A percentile compares a stretch with the other conserved stretches of the same genome.
Conservation (phyloP, 2,329 filamentous ascomycete species). For the Talaromyces piceae region DNA sequence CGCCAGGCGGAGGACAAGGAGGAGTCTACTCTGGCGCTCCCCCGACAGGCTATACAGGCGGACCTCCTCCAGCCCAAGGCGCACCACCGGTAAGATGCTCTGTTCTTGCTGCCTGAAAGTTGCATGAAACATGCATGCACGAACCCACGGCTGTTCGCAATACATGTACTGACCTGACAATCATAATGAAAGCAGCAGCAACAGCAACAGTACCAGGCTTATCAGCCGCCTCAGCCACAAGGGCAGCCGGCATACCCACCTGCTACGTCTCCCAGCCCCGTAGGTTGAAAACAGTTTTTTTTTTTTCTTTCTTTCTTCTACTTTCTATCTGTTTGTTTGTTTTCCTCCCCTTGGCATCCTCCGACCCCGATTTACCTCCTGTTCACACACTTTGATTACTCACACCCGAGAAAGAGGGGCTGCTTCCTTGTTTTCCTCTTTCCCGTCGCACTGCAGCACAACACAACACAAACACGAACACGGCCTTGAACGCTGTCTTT, state of each 20-base stretch:
- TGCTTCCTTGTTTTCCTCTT: neutral
- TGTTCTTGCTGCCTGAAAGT: slow-evolving; percentile 17
- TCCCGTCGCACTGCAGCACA: neutral
- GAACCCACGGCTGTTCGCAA: neutral
- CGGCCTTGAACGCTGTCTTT: too few relatives aligned
- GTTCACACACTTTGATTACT: neutral
- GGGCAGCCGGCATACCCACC: slow-evolving; percentile 11
- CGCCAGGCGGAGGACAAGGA: slow-evolving; percentile 8
- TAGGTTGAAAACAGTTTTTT: slow-evolving; percentile 23
- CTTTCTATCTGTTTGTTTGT: slow-evolving; percentile 1
- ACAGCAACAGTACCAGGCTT: slow-evolving; percentile 45
- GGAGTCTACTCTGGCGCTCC: slow-evolving; percentile 28
- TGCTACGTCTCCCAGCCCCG: slow-evolving; percentile 20
- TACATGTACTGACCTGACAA: too few relatives aligned
- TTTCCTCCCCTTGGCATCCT: slow-evolving; percentile 4
- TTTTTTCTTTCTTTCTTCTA: neutral
- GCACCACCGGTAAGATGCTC: slow-evolving; percentile 44
- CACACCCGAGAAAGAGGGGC: neutral
- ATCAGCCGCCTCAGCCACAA: slow-evolving; percentile 34
- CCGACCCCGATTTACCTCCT: too few relatives aligned
- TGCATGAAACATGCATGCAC: neutral
- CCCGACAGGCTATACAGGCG: slow-evolving; percentile 31
- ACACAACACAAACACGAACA: neutral
- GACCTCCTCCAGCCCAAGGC: slow-evolving; percentile 28
- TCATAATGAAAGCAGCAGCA: slow-evolving; percentile 12